A percentile compares a stretch with the other conserved stretches of the same genome.
These are phyloP conservation scores for Cryptosporidium sp. DNA, from an alignment of 169 alveolate species.

Conservation along the genomic window DNA sequence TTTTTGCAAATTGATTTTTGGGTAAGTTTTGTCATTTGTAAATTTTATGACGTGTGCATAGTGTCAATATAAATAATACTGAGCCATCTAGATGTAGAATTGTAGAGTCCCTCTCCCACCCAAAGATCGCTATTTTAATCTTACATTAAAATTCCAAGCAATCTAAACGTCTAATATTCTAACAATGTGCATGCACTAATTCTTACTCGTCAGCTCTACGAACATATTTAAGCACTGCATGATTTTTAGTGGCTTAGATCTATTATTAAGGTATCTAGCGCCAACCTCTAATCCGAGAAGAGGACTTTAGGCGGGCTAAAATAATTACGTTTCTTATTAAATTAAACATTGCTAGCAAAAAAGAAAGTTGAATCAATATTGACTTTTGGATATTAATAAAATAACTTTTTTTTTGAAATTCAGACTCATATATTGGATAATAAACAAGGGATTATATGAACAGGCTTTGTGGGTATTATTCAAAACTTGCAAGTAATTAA, in stretches of 20 bases:
- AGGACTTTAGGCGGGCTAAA: slow-evolving; percentile 56
- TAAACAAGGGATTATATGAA: neutral
- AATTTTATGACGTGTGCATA: too few species aligned
- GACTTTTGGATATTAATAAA: slow-evolving; percentile 21
- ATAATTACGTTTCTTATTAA: neutral
- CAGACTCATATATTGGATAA: neutral
- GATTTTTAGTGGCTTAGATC: slow-evolving; percentile 1
- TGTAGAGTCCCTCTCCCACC: too few species aligned
- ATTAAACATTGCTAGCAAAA: neutral
- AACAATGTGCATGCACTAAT: neutral
- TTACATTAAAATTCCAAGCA: too few species aligned
- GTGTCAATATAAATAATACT: too few species aligned
- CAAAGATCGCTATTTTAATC: too few species aligned
- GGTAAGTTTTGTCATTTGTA: too few species aligned
- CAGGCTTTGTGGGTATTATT: neutral
- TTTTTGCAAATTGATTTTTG: too few species aligned
- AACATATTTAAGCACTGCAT: neutral
- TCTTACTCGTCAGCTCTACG: neutral
- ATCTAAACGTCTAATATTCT: too few species aligned
- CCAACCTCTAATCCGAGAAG: slow-evolving; percentile 76
- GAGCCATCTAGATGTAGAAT: too few species aligned
- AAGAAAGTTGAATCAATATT: slow-evolving; percentile 4
- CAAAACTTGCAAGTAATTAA: slow-evolving; percentile 8
- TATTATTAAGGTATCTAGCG: slow-evolving; percentile 60
- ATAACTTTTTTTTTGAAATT: neutral